Evolutionary conservation across 2,329 filamentous ascomycete genomes (phyloP), one percentile per base, ranked within the genome.

Genomic region (Emmonsia crescens): DNA sequence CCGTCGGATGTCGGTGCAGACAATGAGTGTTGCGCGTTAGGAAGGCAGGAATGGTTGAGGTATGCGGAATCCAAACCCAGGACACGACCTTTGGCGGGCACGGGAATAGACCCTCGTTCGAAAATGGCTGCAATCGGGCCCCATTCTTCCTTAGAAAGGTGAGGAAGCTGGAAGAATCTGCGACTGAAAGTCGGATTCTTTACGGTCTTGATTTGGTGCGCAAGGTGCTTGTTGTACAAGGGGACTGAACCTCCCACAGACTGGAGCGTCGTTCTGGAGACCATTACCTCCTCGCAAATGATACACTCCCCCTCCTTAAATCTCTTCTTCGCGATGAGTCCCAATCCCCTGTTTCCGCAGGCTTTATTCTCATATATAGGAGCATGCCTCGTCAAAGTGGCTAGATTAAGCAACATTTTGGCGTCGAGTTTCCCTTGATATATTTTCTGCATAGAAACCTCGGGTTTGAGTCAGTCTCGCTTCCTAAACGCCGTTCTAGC

Each of bases 11-110:
- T 8, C 19, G 29, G 38, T 10, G 48, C 40, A 21, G 33, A 40
- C 14, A 69, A 29, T 9, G 60, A 62, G 16, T 63, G 64, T 21
- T 65, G 61, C 10, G 64, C 62, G 54, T 71, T 72, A 0, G 70
- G 67, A 3, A 65, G 44, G 40, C 70, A 72, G 3, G 66, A 63
- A 61, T 72, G 70, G 27, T 72, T 71, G 21, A 69, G 51, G 52
- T 61, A 66, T 5, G 64, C 62, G 2, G 65, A 38, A 16, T 29
- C 8, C 27, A 48, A 24, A 8, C n/a, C 42, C 16, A 40, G 29
- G 9, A 21, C 38, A 4, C 54, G 38, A 3, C 31, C n/a, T 24
- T 58, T 48, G 14, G 5, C n/a, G 3, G 24, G 56, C 16, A 57
- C 56, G 6, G 61, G 60, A 31, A 65, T 60, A 33, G 58, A 57